Base-by-base conservation (phyloP, 305 asterid genomes). In the Solanum hybrid region DNA sequence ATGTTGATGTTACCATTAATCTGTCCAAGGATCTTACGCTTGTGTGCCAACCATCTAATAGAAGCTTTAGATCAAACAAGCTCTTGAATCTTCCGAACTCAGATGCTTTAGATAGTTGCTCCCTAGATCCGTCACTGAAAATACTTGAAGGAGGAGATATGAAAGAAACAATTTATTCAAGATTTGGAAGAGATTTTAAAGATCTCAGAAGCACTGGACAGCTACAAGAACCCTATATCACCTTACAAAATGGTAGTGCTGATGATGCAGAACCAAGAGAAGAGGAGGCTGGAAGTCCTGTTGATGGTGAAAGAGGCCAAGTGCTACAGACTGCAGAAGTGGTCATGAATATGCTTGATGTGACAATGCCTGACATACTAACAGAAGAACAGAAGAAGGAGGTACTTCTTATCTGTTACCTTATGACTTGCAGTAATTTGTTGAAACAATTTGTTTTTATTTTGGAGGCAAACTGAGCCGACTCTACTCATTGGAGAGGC, bases 331-430 rank as follows among this genome's bases (percentile, higher is more conserved):
- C 98, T 91, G 96, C 98, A 57, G 89, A 94, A 92, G 94, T 97
- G 91, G 95, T 96, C 87, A 91, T 98, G 91, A 95, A 94, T 87
- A 95, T 95, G 98, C 97, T 98, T 92, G 99, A 97, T 93, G 79
- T 89, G 91, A 95, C 98, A 84, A 92, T 95, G 94, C 98, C 97
- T 5, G 96, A 91, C 57, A 91, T 95, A 90, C 92, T 98, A 84
- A 91, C 95, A 80, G 98, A 95, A 90, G 98, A 97, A 91, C 96
- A 94, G 92, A 97, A 94, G 93, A 93, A 94, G 93, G 95, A 95
- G 98, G 99, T 98, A 95, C 84, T 86, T 41, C 36, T 79, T 90
- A 41, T 89, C 90, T 39, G 79, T 79, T 73, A 33, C 65, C 90
- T 89, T 36, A 33, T 45, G 79, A 38, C 79, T 89, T 38, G 20